Percentiles rank a stretch among this genome's conserved stretches.
These are phyloP conservation scores for Lignosus rhinocerotis DNA, from an alignment of 1,284 basidiomycete species.

Conservation along the genomic window DNA sequence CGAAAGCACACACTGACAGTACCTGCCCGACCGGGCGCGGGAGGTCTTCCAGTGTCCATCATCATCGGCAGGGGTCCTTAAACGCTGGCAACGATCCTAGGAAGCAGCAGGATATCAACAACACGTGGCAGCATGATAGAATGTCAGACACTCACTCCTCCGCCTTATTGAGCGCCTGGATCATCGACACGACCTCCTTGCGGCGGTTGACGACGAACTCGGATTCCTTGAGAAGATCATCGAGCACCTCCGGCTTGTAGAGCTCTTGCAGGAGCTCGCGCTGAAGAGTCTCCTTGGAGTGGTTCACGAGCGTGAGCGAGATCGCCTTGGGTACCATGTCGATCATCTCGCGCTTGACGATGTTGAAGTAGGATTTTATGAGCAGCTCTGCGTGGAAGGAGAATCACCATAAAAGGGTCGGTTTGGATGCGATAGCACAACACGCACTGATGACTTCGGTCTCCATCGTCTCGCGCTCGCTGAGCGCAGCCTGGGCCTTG, in stretches of 20 bases:
- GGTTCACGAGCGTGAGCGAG: constrained; percentile 89
- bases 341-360: constrained; percentile 99
- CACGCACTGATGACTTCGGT: constrained; percentile 98
- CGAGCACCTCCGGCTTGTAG: constrained; percentile 90
- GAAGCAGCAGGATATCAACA: background rate
- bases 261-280: constrained; percentile 86
- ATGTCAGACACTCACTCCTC: constrained; percentile 65
- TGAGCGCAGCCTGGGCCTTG: constrained; percentile 90
- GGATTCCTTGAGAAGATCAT: constrained; percentile 91
- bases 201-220: constrained; percentile 81
- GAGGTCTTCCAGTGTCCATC: background rate
- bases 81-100: constrained; percentile 41
- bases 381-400: constrained; percentile 64
- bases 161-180: constrained; percentile 87
- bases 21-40: constrained; percentile 2
- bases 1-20: constrained; percentile 14
- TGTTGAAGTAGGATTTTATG: constrained; percentile 94
- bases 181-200: constrained; percentile 89
- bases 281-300: constrained; percentile 92
- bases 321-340: constrained; percentile 99
- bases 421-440: constrained; percentile 1
- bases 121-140: constrained; percentile 24
- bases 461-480: constrained; percentile 96
- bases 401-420: background rate
- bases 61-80: constrained; percentile 18